These are phyloP conservation scores for Aaosphaeria pasadenensis DNA, from an alignment of 2,329 filamentous ascomycete genomes.

Conservation along the genomic window DNA sequence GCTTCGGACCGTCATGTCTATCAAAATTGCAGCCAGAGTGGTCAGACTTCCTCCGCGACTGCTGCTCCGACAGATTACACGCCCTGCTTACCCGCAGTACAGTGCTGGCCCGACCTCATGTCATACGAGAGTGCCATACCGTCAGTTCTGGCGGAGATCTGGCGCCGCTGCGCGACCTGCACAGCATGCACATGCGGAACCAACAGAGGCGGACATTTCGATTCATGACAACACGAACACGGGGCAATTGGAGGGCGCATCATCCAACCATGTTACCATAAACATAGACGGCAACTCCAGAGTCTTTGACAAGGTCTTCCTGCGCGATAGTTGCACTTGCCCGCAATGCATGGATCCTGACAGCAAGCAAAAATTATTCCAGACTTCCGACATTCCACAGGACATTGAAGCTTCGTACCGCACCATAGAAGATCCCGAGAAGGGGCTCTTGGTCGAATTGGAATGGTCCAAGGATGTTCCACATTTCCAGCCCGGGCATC, in stretches of 20 bases:
- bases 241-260: constrained; percentile 18
- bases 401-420: constrained; percentile 34
- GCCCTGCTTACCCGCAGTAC: too few relatives aligned
- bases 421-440: constrained; percentile 31
- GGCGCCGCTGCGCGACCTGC: not conserved
- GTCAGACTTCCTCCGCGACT: too few relatives aligned
- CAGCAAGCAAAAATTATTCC: constrained; percentile 63
- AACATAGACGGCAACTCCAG: constrained; percentile 29
- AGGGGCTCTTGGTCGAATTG: constrained; percentile 51
- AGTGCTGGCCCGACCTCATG: too few relatives aligned
- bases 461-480: constrained; percentile 60
- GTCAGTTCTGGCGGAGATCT: not conserved
- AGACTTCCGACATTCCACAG: constrained; percentile 60
- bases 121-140: not conserved
- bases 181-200: not conserved
- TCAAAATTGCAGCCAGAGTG: too few relatives aligned
- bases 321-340: constrained; percentile 61
- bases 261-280: constrained; percentile 27
- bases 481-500: constrained; percentile 41
- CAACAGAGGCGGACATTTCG: not conserved
- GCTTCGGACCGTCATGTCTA: too few relatives aligned
- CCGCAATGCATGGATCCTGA: constrained; percentile 56
- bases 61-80: too few relatives aligned
- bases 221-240: constrained; percentile 13
- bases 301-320: constrained; percentile 33